These are phyloP conservation scores for Canna indica DNA, from an alignment of 176 grass and related monocot genomes.

Conservation along the genomic window DNA sequence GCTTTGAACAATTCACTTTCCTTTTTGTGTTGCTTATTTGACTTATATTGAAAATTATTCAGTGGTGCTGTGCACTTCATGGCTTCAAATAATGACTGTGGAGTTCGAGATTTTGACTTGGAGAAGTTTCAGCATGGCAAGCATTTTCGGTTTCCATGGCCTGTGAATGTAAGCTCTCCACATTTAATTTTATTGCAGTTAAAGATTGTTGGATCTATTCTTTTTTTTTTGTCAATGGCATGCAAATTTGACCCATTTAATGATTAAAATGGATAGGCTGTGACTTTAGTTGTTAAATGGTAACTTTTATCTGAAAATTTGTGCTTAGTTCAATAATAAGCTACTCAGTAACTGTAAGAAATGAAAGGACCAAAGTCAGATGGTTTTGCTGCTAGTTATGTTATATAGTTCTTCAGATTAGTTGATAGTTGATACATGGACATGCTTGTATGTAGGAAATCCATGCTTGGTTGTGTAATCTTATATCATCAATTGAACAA, in stretches of 20 bases:
- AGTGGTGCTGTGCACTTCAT: constrained; percentile 67
- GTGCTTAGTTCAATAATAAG: no score
- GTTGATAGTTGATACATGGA: no score
- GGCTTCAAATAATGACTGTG: constrained; percentile 78
- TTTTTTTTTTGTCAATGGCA: background rate
- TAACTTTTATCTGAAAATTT: no score
- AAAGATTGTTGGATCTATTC: background rate
- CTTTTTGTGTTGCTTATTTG: constrained; percentile 19
- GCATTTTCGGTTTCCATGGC: constrained; percentile 69
- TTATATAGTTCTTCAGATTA: background rate
- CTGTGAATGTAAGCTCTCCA: constrained; percentile 72
- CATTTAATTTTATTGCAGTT: background rate
- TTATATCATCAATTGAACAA: background rate
- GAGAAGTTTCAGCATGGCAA: constrained; percentile 79
- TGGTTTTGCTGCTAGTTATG: background rate
- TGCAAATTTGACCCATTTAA: background rate
- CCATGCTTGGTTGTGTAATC: background rate
- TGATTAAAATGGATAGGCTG: background rate
- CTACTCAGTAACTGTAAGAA: background rate
- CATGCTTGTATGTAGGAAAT: background rate
- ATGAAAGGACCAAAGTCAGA: background rate
- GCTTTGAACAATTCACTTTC: background rate
- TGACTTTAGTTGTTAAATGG: background rate
- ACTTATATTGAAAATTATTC: constrained; percentile 19
- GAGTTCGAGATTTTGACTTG: constrained; percentile 70